Evolutionary conservation across 257 asterid genomes (phyloP).

Genomic region (Solanum chmielewskii): DNA sequence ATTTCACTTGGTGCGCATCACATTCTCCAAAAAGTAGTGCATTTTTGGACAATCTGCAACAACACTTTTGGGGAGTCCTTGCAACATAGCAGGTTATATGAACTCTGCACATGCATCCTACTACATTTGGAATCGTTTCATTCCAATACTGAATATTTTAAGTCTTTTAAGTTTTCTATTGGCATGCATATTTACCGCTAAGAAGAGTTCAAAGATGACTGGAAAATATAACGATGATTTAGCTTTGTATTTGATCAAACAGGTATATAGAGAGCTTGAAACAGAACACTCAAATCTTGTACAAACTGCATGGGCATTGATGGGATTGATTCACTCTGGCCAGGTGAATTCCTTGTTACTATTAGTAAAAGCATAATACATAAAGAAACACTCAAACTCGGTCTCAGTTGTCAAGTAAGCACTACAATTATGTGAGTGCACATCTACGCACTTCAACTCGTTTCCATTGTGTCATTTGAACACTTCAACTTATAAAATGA

Average conservation of each 20-base stretch:
- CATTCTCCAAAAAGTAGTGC: neutral
- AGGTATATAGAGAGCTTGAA: constrained; percentile 58
- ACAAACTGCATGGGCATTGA: constrained; percentile 74
- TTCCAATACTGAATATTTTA: neutral
- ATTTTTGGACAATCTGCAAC: neutral
- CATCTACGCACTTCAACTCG: neutral
- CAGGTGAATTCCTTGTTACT: constrained; percentile 29
- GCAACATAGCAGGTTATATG: neutral
- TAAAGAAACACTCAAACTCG: no score
- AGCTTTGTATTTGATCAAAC: neutral
- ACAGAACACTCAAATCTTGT: constrained; percentile 54
- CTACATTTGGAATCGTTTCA: neutral
- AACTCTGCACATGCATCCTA: neutral
- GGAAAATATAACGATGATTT: neutral
- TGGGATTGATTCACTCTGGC: constrained; percentile 65
- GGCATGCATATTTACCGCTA: neutral
- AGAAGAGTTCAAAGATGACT: neutral
- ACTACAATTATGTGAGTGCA: neutral
- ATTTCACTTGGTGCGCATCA: neutral
- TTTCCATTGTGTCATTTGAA: neutral
- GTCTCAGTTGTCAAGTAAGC: neutral
- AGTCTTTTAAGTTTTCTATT: neutral
- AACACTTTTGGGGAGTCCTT: rapidly evolving
- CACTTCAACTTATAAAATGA: neutral
- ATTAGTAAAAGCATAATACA: neutral